Conservation (phyloP, 805 yeast genomes). For the Starmerella stigmatis region DNA sequence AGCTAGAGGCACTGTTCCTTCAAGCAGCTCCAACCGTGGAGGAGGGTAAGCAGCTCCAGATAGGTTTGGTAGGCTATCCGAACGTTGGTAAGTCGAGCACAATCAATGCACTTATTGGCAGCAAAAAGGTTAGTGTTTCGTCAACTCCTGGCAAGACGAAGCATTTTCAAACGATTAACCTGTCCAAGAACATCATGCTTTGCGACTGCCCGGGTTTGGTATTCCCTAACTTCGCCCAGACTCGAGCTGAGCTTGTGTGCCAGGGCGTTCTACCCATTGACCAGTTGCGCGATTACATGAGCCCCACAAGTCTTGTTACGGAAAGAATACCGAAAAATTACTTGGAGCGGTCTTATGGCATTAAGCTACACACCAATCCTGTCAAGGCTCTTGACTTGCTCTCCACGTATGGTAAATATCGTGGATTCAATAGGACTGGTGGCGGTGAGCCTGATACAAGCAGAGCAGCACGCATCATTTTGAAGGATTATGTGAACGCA, state of each 20-base stretch:
- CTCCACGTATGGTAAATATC: slow-evolving; percentile 86
- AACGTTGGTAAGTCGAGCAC: slow-evolving; percentile 97
- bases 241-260: slow-evolving; percentile 93
- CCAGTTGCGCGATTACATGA: slow-evolving; percentile 84
- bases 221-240: slow-evolving; percentile 93
- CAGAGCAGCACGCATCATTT: slow-evolving; percentile 80
- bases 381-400: slow-evolving; percentile 74
- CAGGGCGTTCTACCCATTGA: slow-evolving; percentile 98
- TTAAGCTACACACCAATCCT: slow-evolving; percentile 66
- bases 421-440: slow-evolving; percentile 90
- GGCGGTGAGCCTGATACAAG: slow-evolving; percentile 95
- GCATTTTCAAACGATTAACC: slow-evolving; percentile 90
- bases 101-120: slow-evolving; percentile 89
- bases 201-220: slow-evolving; percentile 99
- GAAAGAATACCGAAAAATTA: slow-evolving; percentile 80
- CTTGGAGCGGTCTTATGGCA: slow-evolving; percentile 88
- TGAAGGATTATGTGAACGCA: slow-evolving; percentile 93
- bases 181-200: slow-evolving; percentile 69
- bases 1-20: slow-evolving; percentile 71
- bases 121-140: slow-evolving; percentile 96
- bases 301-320: slow-evolving; percentile 76
- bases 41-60: slow-evolving; percentile 53
- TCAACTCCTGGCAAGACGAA: slow-evolving; percentile 98
- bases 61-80: slow-evolving; percentile 96
- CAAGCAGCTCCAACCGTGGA: slow-evolving; percentile 54